Evolutionary conservation across 2,329 filamentous ascomycete genomes (phyloP), one percentile per base, ranked within the genome.

Genomic region (Aspergillus fumigatiaffinis): DNA sequence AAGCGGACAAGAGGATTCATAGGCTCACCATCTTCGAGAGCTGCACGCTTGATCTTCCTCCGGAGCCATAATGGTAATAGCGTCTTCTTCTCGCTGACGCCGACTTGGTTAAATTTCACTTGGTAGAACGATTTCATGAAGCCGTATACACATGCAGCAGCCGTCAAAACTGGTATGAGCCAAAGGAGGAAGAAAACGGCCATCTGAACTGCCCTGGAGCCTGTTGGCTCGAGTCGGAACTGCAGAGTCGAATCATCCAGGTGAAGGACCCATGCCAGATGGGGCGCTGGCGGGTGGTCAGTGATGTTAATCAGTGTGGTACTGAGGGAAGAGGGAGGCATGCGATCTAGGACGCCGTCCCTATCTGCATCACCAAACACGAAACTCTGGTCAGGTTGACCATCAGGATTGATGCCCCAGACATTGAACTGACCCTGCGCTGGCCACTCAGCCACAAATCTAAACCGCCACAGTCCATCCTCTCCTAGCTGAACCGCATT

Each of bases 351-450:
- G 5, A 88, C 76, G 2, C 77, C 77, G 66, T 88, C 85, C 26
- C 76, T 76, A 64, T 88, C 83, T 14, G 86, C 79, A 66, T 88
- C 86, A 23, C 86, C 86, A 59, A 80, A 82, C 2, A 86, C 80
- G 55, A 77, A 79, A 7, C 80, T 80, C 58, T 84, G 78, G 68
- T 88, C 86, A 0, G 86, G 85, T 62, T 82, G 73, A 21, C 84
- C 84, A 68, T 87, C 80, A 0, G 81, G 80, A 63, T 87, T 85
- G 68, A 87, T 84, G 52, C 86, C 86, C 86, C 86, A 88, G 4
- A 86, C 78, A 62, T 87, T 88, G 57, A 87, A 73, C 64, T 87
- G 85, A 55, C 84, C 80, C 50, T 80, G 73, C 2, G 82, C 80
- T 5, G 86, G 86, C 81, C 84, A 88, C 66, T 88, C 86, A 3